These are phyloP conservation scores for Botrytis byssoidea DNA, from an alignment of 2,329 filamentous ascomycete species.

Conservation along the genomic window DNA sequence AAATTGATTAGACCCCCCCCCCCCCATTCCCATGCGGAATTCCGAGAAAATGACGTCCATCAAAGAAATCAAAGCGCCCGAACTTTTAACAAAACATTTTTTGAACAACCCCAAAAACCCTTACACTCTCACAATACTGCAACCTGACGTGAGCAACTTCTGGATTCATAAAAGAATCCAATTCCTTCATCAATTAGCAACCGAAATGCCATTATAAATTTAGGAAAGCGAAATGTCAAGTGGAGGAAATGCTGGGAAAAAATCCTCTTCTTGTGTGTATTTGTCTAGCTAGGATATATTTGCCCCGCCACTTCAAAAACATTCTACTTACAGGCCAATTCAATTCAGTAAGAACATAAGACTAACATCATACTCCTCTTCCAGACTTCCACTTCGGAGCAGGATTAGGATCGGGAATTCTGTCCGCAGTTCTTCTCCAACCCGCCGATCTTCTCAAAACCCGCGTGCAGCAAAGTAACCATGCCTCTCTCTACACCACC, in stretches of 20 bases:
- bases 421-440: constrained; percentile 87
- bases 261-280: constrained; percentile 50
- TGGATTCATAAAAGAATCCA: constrained; percentile 1
- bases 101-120: background rate
- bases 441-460: constrained; percentile 97
- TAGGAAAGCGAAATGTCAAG: constrained; percentile 46
- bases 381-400: constrained; percentile 83
- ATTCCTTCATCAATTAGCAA: background rate
- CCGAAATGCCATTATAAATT: constrained; percentile 30
- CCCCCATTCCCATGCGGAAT: constrained; percentile 3
- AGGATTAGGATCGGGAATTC: constrained; percentile 81
- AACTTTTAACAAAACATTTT: constrained; percentile 11
- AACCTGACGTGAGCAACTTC: constrained; percentile 18
- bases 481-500: constrained; percentile 65
- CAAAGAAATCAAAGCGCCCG: constrained; percentile 10
- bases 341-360: background rate
- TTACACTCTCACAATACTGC: background rate
- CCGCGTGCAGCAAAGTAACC: constrained; percentile 82
- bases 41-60: constrained; percentile 16
- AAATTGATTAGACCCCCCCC: background rate
- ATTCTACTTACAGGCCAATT: background rate
- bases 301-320: background rate
- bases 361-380: background rate
- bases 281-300: background rate
- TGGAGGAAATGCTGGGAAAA: constrained; percentile 48